Conservation (phyloP, 345 rosid species). For the Citrus inodora region DNA sequence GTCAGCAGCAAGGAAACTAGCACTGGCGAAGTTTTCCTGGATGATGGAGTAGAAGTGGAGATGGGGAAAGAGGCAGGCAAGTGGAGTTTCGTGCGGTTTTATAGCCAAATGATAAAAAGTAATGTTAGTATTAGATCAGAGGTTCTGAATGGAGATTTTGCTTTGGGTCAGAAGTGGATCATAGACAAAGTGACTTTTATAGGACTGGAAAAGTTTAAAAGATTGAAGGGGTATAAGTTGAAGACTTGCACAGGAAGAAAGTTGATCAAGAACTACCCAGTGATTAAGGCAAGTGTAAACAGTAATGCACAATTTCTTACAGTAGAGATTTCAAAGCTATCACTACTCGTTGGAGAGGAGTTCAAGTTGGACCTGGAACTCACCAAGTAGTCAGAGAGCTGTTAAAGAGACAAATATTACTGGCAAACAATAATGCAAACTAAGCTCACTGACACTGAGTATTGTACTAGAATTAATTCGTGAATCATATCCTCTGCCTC, state of each 20-base stretch:
- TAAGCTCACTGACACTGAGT: too few species aligned
- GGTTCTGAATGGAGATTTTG: neutral
- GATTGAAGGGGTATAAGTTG: neutral
- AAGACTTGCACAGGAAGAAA: neutral
- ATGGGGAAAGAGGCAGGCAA: neutral
- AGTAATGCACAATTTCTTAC: neutral
- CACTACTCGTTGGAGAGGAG: neutral
- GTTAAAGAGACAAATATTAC: too few species aligned
- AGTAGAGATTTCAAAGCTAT: neutral
- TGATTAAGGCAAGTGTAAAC: neutral
- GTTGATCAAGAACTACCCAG: neutral
- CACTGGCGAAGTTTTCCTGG: slow-evolving; percentile 3
- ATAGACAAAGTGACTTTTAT: neutral
- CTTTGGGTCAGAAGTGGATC: neutral
- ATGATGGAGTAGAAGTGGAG: neutral
- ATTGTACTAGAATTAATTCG: too few species aligned
- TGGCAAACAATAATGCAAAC: too few species aligned
- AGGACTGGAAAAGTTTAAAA: neutral
- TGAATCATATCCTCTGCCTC: too few species aligned
- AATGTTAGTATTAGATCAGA: neutral
- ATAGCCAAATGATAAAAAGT: neutral
- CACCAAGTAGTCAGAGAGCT: too few species aligned
- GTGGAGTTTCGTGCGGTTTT: neutral
- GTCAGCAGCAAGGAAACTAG: neutral
- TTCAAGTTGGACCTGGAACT: neutral